Evolutionary conservation across 2,329 filamentous ascomycete genomes (phyloP), one percentile per base, ranked within the genome.

Genomic region (Aspergillus nomiae): DNA sequence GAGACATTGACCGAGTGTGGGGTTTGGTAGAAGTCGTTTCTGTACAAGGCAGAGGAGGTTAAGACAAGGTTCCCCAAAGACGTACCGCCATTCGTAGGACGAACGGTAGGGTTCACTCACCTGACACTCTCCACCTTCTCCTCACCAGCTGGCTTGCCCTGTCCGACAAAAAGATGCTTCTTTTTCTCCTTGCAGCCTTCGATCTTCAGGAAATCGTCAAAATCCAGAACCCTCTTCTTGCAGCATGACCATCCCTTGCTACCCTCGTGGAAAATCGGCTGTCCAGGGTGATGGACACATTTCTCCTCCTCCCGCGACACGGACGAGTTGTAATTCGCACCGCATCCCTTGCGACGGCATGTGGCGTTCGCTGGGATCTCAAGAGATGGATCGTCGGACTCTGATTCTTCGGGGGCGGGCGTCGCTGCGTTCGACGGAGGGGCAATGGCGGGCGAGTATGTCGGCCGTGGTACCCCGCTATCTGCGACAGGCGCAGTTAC

Each of bases 221-320:
- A 99, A 76, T 99, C 95, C 63, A 99, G 82, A 62, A 99, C 95
- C 43, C 93, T 87, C 71, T 92, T 85, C 86, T 98, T 98, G 82
- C 95, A 99, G 83, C 95, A 99, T 63, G 89, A 93, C 85, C 95
- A 99, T 1, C 95, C 95, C 83, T 99, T 99, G 81, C 92, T 96
- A 41, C 95, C 95, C 82, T 99, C 95, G 77, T 99, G 95, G 81
- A 99, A 99, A 69, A 99, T 90, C 28, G 95, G 92, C 26, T 86
- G 87, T 5, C 95, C 95, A 0, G 95, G 94, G 79, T 99, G 95
- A 74, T 96, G 90, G 54, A 92, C 85, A 76, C 95, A 99, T 65
- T 87, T 84, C 82, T 97, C 94, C 1, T 83, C 86, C 36, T 90
- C 87, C 67, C 91, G 83, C 38, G 81, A 78, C 50, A 82, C 75